Percentiles rank a stretch among this genome's conserved stretches.
These are phyloP conservation scores for Aquilaria malaccensis DNA, from an alignment of 345 rosid genomes.

Conservation along the genomic window DNA sequence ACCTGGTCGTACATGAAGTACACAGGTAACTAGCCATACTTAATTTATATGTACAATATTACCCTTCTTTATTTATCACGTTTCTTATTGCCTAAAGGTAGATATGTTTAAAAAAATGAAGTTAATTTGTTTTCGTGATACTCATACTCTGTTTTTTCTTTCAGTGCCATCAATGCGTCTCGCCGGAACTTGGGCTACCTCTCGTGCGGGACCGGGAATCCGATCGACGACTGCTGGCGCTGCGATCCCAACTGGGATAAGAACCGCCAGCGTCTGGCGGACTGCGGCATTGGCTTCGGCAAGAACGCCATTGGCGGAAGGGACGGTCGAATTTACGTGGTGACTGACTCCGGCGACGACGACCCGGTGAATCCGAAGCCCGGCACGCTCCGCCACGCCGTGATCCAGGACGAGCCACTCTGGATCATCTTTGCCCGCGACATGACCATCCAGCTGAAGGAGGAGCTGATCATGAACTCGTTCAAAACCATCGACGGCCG, in stretches of 20 bases:
- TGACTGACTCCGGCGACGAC: slow-evolving; percentile 49
- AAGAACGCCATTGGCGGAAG: slow-evolving; percentile 72
- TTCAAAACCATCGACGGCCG: slow-evolving; percentile 79
- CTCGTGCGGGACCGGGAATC: slow-evolving; percentile 72
- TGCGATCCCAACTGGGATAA: slow-evolving; percentile 73
- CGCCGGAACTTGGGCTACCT: slow-evolving; percentile 59
- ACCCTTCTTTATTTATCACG: not conserved
- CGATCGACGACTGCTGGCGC: slow-evolving; percentile 84
- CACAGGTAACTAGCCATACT: slow-evolving; percentile 33
- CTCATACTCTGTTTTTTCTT: not conserved
- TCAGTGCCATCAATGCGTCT: slow-evolving; percentile 58
- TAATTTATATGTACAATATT: too few species aligned
- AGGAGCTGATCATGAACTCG: slow-evolving; percentile 78
- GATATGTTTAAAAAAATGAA: not conserved
- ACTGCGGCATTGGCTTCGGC: slow-evolving; percentile 77
- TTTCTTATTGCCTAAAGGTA: not conserved
- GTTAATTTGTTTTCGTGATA: not conserved
- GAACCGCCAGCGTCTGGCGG: slow-evolving; percentile 60
- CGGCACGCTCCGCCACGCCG: slow-evolving; percentile 65
- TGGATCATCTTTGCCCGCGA: slow-evolving; percentile 74
- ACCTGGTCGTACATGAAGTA: slow-evolving; percentile 49
- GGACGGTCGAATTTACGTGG: slow-evolving; percentile 62
- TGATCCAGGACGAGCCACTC: slow-evolving; percentile 58
- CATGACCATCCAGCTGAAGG: slow-evolving; percentile 70
- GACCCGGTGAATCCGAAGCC: slow-evolving; percentile 68